Evolutionary conservation across 1,284 basidiomycete genomes (phyloP).

Genomic region (Calocybe gambosa): DNA sequence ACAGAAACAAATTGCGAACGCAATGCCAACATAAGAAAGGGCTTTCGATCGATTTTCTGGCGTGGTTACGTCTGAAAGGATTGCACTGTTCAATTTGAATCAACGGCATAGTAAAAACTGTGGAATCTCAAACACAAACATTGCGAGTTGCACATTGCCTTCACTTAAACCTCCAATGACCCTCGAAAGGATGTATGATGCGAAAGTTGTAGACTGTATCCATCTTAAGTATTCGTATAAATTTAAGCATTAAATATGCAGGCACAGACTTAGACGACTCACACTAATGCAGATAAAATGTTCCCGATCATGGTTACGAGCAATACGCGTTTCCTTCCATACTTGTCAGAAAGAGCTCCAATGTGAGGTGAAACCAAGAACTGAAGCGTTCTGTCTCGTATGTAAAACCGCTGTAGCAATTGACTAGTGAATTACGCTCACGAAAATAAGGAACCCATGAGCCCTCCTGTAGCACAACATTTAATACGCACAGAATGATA

Average conservation of each 20-base stretch:
- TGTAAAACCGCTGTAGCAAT: not conserved
- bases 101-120: not conserved
- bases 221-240: slow-evolving; percentile 45
- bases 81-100: slow-evolving; percentile 49
- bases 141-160: slow-evolving; percentile 79
- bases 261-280: slow-evolving; percentile 24
- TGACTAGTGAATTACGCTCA: slow-evolving; percentile 32
- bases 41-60: slow-evolving; percentile 73
- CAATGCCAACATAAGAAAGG: slow-evolving; percentile 88
- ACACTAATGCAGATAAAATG: slow-evolving; percentile 77
- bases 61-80: slow-evolving; percentile 82
- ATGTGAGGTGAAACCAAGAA: slow-evolving; percentile 83
- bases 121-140: slow-evolving; percentile 38
- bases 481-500: slow-evolving; percentile 1
- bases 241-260: slow-evolving; percentile 1
- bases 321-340: slow-evolving; percentile 78
- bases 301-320: slow-evolving; percentile 89
- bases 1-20: slow-evolving; percentile 89
- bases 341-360: slow-evolving; percentile 76
- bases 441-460: slow-evolving; percentile 90
- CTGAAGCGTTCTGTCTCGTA: slow-evolving; percentile 63
- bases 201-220: slow-evolving; percentile 83
- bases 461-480: slow-evolving; percentile 49
- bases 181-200: slow-evolving; percentile 82
- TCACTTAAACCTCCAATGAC: slow-evolving; percentile 87